Conservation (phyloP, 129 eudicot species). For the Saposhnikovia divaricata region DNA sequence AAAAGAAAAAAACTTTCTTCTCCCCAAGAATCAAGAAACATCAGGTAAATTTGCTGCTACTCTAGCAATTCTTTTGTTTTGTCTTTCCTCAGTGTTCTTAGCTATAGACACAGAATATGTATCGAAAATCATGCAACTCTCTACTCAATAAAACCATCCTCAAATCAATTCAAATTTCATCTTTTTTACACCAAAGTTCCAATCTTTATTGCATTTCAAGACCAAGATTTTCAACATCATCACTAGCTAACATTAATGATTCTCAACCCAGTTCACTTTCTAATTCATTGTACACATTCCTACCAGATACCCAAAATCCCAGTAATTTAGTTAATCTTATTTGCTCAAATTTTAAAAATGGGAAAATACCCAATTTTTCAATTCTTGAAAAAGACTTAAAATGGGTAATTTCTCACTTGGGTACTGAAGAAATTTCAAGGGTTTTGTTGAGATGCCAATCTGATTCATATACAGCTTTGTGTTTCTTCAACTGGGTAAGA, state of each 20-base stretch:
- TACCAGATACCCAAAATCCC: conserved; percentile 73
- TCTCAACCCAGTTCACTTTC: conserved; percentile 20
- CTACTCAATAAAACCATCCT: background rate
- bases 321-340: conserved; percentile 50
- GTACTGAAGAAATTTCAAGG: conserved; percentile 52
- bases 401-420: conserved; percentile 43
- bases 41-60: background rate
- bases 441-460: conserved; percentile 78
- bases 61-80: background rate
- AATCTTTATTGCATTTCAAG: conserved; percentile 7
- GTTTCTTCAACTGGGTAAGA: conserved; percentile 71
- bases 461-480: conserved; percentile 51
- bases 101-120: background rate
- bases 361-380: conserved; percentile 13
- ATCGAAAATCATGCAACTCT: background rate
- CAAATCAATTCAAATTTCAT: background rate
- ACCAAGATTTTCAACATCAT: conserved; percentile 18
- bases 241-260: conserved; percentile 25
- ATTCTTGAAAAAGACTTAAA: conserved; percentile 26
- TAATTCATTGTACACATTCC: conserved; percentile 60
- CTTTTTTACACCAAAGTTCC: conserved; percentile 3
- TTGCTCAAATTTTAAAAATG: conserved; percentile 45
- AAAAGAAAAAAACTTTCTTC: no score
- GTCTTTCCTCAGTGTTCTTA: background rate
- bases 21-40: background rate